Base-by-base conservation (phyloP, 768 basidiomycete species). In the Lactifluus echinatus region DNA sequence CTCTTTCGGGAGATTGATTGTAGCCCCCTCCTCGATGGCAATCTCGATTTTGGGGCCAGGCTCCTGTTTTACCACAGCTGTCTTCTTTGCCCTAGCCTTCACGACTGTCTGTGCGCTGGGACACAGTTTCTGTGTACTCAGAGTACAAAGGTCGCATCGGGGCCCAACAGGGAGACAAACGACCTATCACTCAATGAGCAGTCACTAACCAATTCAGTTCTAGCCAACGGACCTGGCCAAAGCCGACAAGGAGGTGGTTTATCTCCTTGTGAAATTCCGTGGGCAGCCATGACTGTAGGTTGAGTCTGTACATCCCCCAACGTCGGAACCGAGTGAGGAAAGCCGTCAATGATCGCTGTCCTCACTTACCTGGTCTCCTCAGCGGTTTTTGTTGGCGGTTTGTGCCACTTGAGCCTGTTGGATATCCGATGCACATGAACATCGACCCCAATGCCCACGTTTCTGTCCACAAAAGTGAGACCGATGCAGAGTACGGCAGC, bases 371-470 rank as follows among this genome's bases (percentile, higher is more conserved):
- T 74, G 0, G 95, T 97, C 65, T 89, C 82, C 66, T 99, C 95
- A 0, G 94, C 89, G 2, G 75, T 87, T 66, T 85, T 89, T 1
- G 93, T 94, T 6, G 82, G 82, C 2, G 79, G 82, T 59, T 82
- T 80, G 70, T 98, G 95, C 95, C 95, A 99, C 39, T 89, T 84
- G 2, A 99, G 70, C 15, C 93, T 76, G 64, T 98, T 94, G 26
- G 93, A 93, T 52, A 99, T 97, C 6, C 95, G 76, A 64, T 97
- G 93, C 7, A 97, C 93, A 68, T 99, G 95, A 0, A 92, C 88
- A 64, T 99, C 95, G 0, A 98, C 95, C 0, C 94, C 95, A 33
- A 97, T 95, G 1, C 95, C 95, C 24, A 79, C 75, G 64, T 93
- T 91, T 45, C 89, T 92, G 66, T 26, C 17, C 23, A 15, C 24